These are phyloP conservation scores for Fusarium subtropicale DNA, from an alignment of 2,329 filamentous ascomycete species.

Conservation along the genomic window DNA sequence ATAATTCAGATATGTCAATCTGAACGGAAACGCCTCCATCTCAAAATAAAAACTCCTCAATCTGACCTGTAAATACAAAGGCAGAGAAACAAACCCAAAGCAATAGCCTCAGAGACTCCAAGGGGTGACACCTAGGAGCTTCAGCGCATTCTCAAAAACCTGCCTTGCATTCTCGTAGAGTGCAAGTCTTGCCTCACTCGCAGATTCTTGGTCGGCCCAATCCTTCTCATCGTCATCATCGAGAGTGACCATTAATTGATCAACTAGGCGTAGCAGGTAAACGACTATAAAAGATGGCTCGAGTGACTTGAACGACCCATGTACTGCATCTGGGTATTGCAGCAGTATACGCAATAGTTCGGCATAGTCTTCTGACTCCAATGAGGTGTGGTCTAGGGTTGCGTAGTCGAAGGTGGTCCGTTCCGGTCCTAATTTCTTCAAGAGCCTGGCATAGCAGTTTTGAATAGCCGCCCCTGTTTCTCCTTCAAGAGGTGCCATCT, in stretches of 20 bases:
- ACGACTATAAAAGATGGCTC: conserved; percentile 74
- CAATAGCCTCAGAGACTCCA: conserved; percentile 3
- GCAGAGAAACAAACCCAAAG: too few relatives aligned
- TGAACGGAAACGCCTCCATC: background rate
- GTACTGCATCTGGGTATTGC: conserved; percentile 73
- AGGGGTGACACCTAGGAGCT: conserved; percentile 54
- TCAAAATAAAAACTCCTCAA: background rate
- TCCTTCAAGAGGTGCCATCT: conserved; percentile 49
- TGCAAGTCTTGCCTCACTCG: conserved; percentile 66
- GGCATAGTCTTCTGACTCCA: conserved; percentile 41
- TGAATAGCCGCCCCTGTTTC: conserved; percentile 39
- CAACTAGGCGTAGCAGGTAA: conserved; percentile 58
- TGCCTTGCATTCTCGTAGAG: conserved; percentile 62
- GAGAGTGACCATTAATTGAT: conserved; percentile 51
- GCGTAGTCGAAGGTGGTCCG: conserved; percentile 23
- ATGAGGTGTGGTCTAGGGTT: conserved; percentile 13
- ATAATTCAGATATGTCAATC: background rate
- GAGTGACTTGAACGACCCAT: conserved; percentile 73
- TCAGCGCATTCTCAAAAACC: conserved; percentile 48
- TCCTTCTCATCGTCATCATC: conserved; percentile 62
- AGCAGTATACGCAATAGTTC: conserved; percentile 66
- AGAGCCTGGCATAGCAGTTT: conserved; percentile 42
- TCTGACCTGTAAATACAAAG: too few relatives aligned
- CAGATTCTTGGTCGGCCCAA: conserved; percentile 56
- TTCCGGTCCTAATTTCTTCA: conserved; percentile 7